phyloP scores from a whole-genome alignment of 1,284 basidiomycete genomes.

The Leccinum fallax region DNA sequence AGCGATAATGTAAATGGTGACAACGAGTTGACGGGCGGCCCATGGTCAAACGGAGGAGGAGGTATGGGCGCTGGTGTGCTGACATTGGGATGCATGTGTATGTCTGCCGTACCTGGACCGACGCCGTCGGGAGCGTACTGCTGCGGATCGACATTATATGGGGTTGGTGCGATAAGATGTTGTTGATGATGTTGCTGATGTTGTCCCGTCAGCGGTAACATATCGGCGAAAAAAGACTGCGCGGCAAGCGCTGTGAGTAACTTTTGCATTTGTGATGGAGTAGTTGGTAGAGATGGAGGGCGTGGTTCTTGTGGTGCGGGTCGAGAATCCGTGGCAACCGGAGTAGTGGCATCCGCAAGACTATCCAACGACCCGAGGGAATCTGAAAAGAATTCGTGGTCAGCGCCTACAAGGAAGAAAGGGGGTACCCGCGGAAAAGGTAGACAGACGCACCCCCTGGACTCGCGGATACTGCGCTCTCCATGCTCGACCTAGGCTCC shows the following conservation, averaged over 20 bases:
- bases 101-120: neutral
- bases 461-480: conserved; percentile 31
- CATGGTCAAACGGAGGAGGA: conserved; percentile 20
- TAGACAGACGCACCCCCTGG: conserved; percentile 13
- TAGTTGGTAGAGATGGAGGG: conserved; percentile 50
- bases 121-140: conserved; percentile 13
- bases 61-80: conserved; percentile 8
- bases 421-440: neutral
- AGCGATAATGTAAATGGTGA: conserved; percentile 27
- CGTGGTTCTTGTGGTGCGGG: conserved; percentile 9
- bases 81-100: conserved; percentile 4
- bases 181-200: conserved; percentile 21
- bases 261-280: conserved; percentile 70
- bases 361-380: conserved; percentile 36
- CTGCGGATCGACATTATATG: conserved; percentile 28
- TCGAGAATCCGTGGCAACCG: conserved; percentile 11
- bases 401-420: neutral
- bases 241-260: conserved; percentile 57
- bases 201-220: conserved; percentile 19
- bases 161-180: conserved; percentile 37
- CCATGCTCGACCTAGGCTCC: conserved; percentile 30
- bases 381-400: conserved; percentile 19
- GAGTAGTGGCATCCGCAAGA: conserved; percentile 24
- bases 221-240: conserved; percentile 27
- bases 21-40: conserved; percentile 5